Percentiles rank a stretch among this genome's conserved stretches.
phyloP scores from a whole-genome alignment of 1,284 basidiomycete species.

The Sparassis latifolia region DNA sequence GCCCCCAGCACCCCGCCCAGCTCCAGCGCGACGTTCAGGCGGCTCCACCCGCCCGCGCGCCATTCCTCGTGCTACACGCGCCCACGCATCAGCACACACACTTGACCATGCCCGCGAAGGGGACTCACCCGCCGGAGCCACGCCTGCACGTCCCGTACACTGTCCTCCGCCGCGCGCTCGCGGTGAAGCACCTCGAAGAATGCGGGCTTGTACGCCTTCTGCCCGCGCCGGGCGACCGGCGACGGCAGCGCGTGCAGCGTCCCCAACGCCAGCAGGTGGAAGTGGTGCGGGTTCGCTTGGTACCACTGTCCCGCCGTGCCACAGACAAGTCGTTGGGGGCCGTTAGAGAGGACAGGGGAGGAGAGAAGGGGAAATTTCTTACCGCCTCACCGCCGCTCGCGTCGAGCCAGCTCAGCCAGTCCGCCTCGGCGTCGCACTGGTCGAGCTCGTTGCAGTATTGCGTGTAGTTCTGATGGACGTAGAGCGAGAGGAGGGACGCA shows the following conservation, averaged over 20 bases:
- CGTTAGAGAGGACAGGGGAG: neutral
- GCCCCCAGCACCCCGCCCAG: constrained; percentile 55
- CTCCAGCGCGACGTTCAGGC: constrained; percentile 46
- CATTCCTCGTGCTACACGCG: constrained; percentile 17
- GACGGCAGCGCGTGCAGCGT: constrained; percentile 80
- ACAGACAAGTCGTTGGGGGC: neutral
- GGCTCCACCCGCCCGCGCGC: constrained; percentile 44
- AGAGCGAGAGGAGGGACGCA: constrained; percentile 81
- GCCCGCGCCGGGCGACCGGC: constrained; percentile 72
- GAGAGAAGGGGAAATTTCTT: constrained; percentile 2
- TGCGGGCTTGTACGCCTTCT: constrained; percentile 75
- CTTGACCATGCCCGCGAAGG: neutral
- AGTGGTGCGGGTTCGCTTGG: constrained; percentile 77
- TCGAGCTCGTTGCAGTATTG: constrained; percentile 80
- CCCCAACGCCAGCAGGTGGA: constrained; percentile 75
- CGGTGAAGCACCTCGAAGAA: constrained; percentile 57
- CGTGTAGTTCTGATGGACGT: constrained; percentile 90
- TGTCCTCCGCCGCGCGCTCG: constrained; percentile 52
- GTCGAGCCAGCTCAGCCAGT: constrained; percentile 81
- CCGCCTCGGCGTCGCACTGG: constrained; percentile 64
- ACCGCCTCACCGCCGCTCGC: constrained; percentile 66
- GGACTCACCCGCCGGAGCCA: constrained; percentile 42
- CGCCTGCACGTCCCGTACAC: constrained; percentile 44
- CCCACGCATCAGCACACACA: constrained; percentile 9
- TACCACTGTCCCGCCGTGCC: constrained; percentile 47